Base-by-base conservation (phyloP, 2,329 filamentous ascomycete species). In the Truncatella angustata region DNA sequence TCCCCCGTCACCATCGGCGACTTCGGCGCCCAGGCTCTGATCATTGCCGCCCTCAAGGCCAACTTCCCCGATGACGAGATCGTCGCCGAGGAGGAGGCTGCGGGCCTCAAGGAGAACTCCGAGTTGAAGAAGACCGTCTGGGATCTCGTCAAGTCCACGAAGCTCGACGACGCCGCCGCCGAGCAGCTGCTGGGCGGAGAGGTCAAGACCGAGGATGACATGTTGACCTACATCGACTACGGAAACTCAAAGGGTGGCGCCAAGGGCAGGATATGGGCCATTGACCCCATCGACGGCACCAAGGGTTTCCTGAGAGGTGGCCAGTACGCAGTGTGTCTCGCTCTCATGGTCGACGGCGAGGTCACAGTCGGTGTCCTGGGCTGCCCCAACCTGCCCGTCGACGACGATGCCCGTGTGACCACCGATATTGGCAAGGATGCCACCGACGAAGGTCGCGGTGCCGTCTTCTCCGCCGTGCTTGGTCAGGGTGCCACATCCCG, bases 1-100 rank as follows among this genome's bases (percentile, higher is more conserved):
- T 96, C 92, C 9, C 94, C 94, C 59, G 94, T 99, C 63, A 99
- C 94, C 16, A 94, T 97, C 63, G 94, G 93, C 69, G 94, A 99
- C 75, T 97, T 96, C 70, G 94, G 94, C 66, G 95, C 94, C 34
- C 94, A 99, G 76, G 92, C 94, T 28, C 84, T 99, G 59, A 96
- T 99, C 72, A 96, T 97, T 66, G 81, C 86, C 52, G 93, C 93
- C 24, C 86, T 99, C 60, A 86, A 87, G 72, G 84, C 90, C 72
- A 90, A 88, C 72, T 99, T 99, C 76, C 94, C 94, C 16, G 67
- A 84, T 32, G 94, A 99, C 67, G 87, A 90, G 70, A 89, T 99
- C 57, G 90, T 99, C 37, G 94, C 90, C 60, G 94, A 99, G 73
- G 94, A 99, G 73, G 94, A 99, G 73, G 90, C 93, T 6, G 85